phyloP scores from a whole-genome alignment of 768 basidiomycete genomes.

The Gloeopeniophorella convolvens region DNA sequence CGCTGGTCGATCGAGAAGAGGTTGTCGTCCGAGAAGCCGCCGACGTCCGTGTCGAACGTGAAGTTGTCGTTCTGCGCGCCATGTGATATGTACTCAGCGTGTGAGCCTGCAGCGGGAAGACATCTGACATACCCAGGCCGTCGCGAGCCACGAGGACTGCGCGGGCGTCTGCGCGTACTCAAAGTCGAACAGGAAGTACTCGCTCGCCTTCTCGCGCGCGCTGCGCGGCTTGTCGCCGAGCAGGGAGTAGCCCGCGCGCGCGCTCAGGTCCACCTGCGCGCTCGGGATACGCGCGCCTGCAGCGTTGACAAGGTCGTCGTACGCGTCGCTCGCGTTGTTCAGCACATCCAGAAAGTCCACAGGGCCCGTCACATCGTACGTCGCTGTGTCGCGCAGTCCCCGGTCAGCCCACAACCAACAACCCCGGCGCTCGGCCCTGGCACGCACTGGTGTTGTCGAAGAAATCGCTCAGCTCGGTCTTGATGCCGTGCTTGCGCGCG shows the following conservation, averaged over 20 bases:
- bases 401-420: background rate
- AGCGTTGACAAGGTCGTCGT: slow-evolving; percentile 31
- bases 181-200: slow-evolving; percentile 47
- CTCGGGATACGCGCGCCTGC: slow-evolving; percentile 38
- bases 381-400: slow-evolving; percentile 30
- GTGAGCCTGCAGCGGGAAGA: too few species aligned
- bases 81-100: background rate
- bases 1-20: slow-evolving; percentile 50
- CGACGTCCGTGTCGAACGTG: slow-evolving; percentile 42
- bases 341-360: slow-evolving; percentile 43
- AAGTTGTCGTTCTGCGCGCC: slow-evolving; percentile 49
- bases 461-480: slow-evolving; percentile 35
- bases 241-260: slow-evolving; percentile 44
- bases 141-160: slow-evolving; percentile 48
- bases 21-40: slow-evolving; percentile 52
- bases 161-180: slow-evolving; percentile 53
- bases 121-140: slow-evolving; percentile 45
- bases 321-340: slow-evolving; percentile 33
- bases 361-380: slow-evolving; percentile 42
- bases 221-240: slow-evolving; percentile 42
- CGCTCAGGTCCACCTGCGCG: slow-evolving; percentile 42
- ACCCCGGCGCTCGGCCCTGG: slow-evolving; percentile 28
- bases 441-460: slow-evolving; percentile 24
- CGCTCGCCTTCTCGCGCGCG: slow-evolving; percentile 44
- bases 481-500: slow-evolving; percentile 43